Percentiles rank a stretch among this genome's conserved stretches.
Conservation (phyloP, 2,329 filamentous ascomycete species). For the Curvularia eragrostidis region DNA sequence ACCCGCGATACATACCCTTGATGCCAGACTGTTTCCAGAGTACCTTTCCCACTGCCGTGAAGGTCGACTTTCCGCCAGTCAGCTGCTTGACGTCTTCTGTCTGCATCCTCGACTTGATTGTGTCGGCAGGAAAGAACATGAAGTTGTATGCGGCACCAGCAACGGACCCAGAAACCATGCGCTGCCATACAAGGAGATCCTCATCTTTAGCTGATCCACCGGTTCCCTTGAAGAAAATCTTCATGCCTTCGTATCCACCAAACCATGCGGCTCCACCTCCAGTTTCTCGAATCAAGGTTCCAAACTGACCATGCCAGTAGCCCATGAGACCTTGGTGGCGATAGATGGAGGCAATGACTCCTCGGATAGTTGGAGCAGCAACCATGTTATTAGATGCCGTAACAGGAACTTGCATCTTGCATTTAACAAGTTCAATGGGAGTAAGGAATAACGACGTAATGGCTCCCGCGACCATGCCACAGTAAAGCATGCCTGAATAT, state of each 20-base stretch:
- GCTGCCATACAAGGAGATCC: constrained; percentile 80
- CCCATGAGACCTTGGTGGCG: constrained; percentile 80
- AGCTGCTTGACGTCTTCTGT: constrained; percentile 72
- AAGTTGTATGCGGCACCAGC: constrained; percentile 97
- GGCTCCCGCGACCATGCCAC: constrained; percentile 84
- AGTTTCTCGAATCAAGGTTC: constrained; percentile 91
- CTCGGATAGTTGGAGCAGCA: constrained; percentile 67
- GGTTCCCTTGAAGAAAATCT: constrained; percentile 69
- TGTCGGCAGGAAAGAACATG: constrained; percentile 95
- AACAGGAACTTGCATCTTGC: constrained; percentile 87
- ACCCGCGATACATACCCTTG: constrained; percentile 88
- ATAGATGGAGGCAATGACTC: constrained; percentile 80
- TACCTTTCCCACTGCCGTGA: constrained; percentile 72
- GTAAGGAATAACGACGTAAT: constrained; percentile 92
- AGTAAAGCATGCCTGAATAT: constrained; percentile 75
- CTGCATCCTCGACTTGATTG: constrained; percentile 96
- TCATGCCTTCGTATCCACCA: constrained; percentile 61
- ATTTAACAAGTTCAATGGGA: constrained; percentile 96
- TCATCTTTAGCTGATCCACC: constrained; percentile 52
- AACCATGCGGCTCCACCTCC: constrained; percentile 97
- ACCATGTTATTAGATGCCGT: constrained; percentile 48
- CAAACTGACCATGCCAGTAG: constrained; percentile 95
- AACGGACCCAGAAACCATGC: constrained; percentile 83
- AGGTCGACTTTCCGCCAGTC: constrained; percentile 66
- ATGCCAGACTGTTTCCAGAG: constrained; percentile 86